Evolutionary conservation across 495 filamentous ascomycete species (phyloP), one percentile per base, ranked within the genome.

Genomic region (Aspergillus leporis): DNA sequence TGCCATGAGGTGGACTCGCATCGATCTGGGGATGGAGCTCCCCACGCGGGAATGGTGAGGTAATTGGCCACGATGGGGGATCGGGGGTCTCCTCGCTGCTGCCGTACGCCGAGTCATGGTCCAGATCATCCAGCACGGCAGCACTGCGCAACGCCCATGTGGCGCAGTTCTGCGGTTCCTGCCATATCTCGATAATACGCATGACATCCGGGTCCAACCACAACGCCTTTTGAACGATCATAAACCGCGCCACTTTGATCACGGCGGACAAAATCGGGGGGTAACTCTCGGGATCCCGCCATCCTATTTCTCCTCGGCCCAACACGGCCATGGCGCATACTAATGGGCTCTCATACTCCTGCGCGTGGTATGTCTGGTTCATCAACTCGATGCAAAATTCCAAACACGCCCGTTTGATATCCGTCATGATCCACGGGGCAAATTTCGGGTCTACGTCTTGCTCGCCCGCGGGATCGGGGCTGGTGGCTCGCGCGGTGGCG

Each of bases 301-400:
- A 66, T 5, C 48, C 23, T 2, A 31, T 7, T 13, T 16, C 16
- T 36, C 18, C 0, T n/a, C 34, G 46, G 4, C 51, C 47, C 1
- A 62, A 22, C 6, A 65, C 23, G 1, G 52, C 36, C 21, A 61
- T 49, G 4, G 43, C 38, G 40, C 25, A 66, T 10, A 66, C 22
- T 21, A 66, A 46, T 16, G 51, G 22, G 25, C 63, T 53, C 23
- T 60, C 34, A 31, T 60, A 63, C 50, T 65, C 55, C 2, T 56
- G n/a, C 1, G 2, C 30, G 0, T 49, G 13, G 7, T 45, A n/a
- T 0, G 28, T 31, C 46, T 67, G 36, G 21, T 61, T 64, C 14
- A 66, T 40, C 19, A 66, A 21, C 31, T 66, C 28, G 32, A 66
- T 56, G 21, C 36, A 67, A 53, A 67, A 67, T 2, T 57, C 40